phyloP scores from a whole-genome alignment of 176 grass and related monocot species.

The Hordeum marinum region DNA sequence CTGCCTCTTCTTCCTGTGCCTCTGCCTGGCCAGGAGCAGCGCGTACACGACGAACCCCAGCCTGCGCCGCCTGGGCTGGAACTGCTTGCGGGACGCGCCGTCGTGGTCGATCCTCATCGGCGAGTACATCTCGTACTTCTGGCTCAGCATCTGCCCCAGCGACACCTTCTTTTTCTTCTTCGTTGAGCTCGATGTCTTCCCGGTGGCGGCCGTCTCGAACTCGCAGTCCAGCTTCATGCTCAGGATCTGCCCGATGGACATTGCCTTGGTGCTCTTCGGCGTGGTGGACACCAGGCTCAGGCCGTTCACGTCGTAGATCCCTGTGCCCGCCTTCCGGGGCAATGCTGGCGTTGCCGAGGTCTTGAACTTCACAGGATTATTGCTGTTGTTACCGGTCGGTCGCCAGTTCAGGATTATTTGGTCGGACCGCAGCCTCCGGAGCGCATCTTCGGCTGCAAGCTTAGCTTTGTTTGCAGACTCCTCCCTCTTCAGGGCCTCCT shows the following conservation, averaged over 20 bases:
- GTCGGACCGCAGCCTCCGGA: constrained; percentile 50
- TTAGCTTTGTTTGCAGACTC: constrained; percentile 51
- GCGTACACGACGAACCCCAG: constrained; percentile 58
- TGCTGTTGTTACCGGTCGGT: constrained; percentile 23
- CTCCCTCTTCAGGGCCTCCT: constrained; percentile 79
- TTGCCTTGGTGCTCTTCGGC: constrained; percentile 21
- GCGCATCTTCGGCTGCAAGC: constrained; percentile 47
- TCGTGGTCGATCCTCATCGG: constrained; percentile 49
- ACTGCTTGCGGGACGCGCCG: constrained; percentile 40
- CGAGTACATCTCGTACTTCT: constrained; percentile 62
- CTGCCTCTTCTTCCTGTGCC: constrained; percentile 49
- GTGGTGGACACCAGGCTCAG: constrained; percentile 59
- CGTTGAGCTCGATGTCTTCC: neutral
- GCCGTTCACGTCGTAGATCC: constrained; percentile 75
- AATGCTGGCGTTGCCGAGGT: neutral
- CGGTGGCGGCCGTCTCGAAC: constrained; percentile 10
- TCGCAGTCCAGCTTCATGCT: constrained; percentile 73
- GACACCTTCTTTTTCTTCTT: constrained; percentile 50
- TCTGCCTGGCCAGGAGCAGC: constrained; percentile 56
- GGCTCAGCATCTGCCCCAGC: constrained; percentile 77
- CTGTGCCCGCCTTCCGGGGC: constrained; percentile 23
- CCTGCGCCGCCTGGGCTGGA: constrained; percentile 53
- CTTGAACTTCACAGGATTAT: constrained; percentile 66
- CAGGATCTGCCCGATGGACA: constrained; percentile 97
- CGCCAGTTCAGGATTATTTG: constrained; percentile 51